Evolutionary conservation across 345 rosid species (phyloP).

Genomic region (Eucalyptus cladocalyx): DNA sequence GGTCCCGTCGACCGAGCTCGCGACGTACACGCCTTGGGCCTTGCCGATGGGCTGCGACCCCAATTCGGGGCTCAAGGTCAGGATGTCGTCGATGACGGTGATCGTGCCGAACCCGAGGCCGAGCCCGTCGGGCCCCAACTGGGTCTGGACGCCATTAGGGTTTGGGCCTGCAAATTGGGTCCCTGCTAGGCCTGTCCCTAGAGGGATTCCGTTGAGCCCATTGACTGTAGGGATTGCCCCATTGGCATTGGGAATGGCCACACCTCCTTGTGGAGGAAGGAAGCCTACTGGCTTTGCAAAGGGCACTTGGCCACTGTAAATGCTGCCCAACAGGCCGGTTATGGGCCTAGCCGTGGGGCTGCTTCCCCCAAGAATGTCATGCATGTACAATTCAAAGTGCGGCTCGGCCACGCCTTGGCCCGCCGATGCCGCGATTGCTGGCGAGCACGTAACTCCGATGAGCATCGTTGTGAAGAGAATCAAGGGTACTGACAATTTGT

Average conservation of each 20-base stretch:
- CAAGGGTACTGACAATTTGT: not conserved
- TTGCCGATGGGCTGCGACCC: conserved; percentile 72
- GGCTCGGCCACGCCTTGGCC: conserved; percentile 9
- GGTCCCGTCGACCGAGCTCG: conserved; percentile 72
- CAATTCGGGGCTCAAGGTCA: conserved; percentile 69
- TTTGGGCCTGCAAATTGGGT: conserved; percentile 45
- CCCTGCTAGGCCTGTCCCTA: conserved; percentile 89
- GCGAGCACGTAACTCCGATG: not conserved
- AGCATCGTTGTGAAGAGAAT: not conserved
- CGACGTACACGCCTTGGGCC: conserved; percentile 89
- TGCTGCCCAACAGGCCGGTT: conserved; percentile 88
- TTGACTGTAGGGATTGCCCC: conserved; percentile 84
- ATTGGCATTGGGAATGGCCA: conserved; percentile 79
- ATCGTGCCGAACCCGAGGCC: conserved; percentile 86
- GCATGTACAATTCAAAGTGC: conserved; percentile 73
- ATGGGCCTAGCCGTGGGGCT: conserved; percentile 84
- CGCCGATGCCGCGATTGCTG: not conserved
- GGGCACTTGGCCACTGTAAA: conserved; percentile 92
- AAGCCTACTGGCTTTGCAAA: conserved; percentile 82
- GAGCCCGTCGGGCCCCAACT: conserved; percentile 76
- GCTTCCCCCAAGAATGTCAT: conserved; percentile 85
- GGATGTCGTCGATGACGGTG: conserved; percentile 74
- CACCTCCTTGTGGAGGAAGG: conserved; percentile 48
- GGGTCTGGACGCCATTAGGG: conserved; percentile 34
- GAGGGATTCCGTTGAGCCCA: conserved; percentile 71